These are phyloP conservation scores for Aspergillus vadensis DNA, from an alignment of 2,329 filamentous ascomycete species.

Conservation along the genomic window DNA sequence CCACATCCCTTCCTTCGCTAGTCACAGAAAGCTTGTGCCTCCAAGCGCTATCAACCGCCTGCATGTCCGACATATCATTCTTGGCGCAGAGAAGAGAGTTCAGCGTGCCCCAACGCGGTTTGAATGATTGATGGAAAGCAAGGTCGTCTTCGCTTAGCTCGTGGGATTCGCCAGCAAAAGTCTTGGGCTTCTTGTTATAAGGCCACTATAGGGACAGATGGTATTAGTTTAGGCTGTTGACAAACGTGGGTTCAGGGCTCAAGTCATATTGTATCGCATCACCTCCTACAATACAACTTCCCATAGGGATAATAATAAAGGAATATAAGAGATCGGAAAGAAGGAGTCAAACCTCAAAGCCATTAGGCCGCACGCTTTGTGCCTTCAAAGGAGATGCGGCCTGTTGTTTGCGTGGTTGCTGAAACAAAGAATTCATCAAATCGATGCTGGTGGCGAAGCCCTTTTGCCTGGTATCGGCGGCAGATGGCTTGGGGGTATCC, in stretches of 20 bases:
- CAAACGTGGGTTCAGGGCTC: not conserved
- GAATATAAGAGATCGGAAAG: conserved; percentile 22
- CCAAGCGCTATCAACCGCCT: conserved; percentile 42
- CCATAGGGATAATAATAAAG: not conserved
- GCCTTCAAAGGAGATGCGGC: conserved; percentile 53
- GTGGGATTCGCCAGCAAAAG: conserved; percentile 61
- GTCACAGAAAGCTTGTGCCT: conserved; percentile 54
- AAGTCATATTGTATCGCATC: not conserved
- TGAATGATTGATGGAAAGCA: conserved; percentile 71
- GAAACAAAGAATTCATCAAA: conserved; percentile 92
- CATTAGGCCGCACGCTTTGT: conserved; percentile 60
- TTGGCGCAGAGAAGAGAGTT: conserved; percentile 70
- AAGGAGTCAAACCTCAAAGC: conserved; percentile 85
- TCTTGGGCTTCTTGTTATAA: conserved; percentile 77
- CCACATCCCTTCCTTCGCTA: conserved; percentile 37
- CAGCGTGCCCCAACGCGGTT: conserved; percentile 76
- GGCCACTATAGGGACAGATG: conserved; percentile 67
- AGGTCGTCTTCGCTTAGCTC: conserved; percentile 66
- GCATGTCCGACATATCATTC: conserved; percentile 36
- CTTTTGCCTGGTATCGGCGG: conserved; percentile 45
- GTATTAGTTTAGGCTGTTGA: conserved; percentile 37
- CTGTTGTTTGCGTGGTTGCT: conserved; percentile 59
- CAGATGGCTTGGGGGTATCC: conserved; percentile 33
- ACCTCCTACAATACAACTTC: not conserved
- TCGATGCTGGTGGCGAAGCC: conserved; percentile 89